Evolutionary conservation across 129 eudicot genomes (phyloP), one percentile per base, ranked within the genome.

Genomic region (Chrysanthemum makinoi): DNA sequence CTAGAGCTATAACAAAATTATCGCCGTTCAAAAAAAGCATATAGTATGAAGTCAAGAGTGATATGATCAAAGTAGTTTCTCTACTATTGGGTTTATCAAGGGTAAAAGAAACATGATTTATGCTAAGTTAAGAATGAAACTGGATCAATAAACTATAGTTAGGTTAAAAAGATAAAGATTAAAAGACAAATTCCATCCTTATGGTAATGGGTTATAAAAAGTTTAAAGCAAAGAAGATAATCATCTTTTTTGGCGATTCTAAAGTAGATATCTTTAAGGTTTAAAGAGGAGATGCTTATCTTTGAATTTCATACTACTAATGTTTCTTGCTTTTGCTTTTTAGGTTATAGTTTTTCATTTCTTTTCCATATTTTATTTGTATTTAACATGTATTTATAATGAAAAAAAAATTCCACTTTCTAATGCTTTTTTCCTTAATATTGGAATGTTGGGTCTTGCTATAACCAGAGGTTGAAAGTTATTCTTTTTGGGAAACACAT

Each of bases 361-460:
- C 57, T 69, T 72, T 75, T 69, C 60, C 20, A 54, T 22, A 22
- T 66, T 66, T 55, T 33, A 53, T 44, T 44, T 75, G 15, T 35
- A 35, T 35, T 35, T 5, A 35, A 6, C 44, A 35, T 35, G 44
- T 35, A 28, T 28, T 28, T 28, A 28, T 28, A 28, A 28, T 28
- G 33, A 35, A 35, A 35, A 35, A 65, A 65, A 67, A 81, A 20
- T 57, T 75, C 71, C 69, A 75, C 84, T 76, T 81, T 86, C 66
- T 58, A 47, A 56, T 79, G 82, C 80, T 85, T 83, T 88, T 28
- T 75, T 74, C 53, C 81, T 50, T 78, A 77, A 74, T 77, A 79
- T 73, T 75, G 85, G 91, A 88, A 88, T 88, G 87, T 88, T 80
- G 91, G 84, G 80, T 68, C 77, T 83, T 73, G 77, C 82, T 60